Evolutionary conservation across 768 basidiomycete species (phyloP).

Genomic region (Tylopilus intermedius): DNA sequence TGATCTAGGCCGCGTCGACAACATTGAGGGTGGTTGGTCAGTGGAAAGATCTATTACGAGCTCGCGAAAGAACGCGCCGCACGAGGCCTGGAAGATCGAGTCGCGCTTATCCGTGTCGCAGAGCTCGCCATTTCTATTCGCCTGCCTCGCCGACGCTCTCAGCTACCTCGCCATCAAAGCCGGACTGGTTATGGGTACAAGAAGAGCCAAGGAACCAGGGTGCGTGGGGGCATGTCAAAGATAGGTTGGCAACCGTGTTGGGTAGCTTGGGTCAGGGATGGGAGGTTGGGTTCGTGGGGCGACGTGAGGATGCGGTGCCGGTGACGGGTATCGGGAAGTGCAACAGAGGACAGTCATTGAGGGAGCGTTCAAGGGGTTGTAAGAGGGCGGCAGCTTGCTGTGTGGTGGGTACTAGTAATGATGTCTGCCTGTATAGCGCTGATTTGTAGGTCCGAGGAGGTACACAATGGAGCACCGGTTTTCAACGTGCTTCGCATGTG

Average conservation of each 20-base stretch:
- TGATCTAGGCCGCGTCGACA: conserved; percentile 57
- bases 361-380: conserved; percentile 50
- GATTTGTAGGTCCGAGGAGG: neutral
- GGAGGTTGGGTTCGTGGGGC: conserved; percentile 54
- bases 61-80: conserved; percentile 64
- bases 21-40: conserved; percentile 56
- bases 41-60: conserved; percentile 88
- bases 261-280: conserved; percentile 29
- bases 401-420: neutral
- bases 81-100: conserved; percentile 39
- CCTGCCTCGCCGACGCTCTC: conserved; percentile 43
- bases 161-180: conserved; percentile 34
- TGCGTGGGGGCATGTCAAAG: conserved; percentile 61
- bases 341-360: conserved; percentile 64
- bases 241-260: conserved; percentile 53
- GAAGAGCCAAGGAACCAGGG: conserved; percentile 91
- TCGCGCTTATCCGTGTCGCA: conserved; percentile 76
- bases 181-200: conserved; percentile 60
- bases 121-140: conserved; percentile 89
- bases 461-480: neutral
- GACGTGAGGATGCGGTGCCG: conserved; percentile 68
- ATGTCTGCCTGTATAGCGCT: neutral
- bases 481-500: neutral
- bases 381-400: neutral
- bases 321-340: conserved; percentile 66